Evolutionary conservation across 805 yeast species (phyloP).

Genomic region (Candida sithepensis): DNA sequence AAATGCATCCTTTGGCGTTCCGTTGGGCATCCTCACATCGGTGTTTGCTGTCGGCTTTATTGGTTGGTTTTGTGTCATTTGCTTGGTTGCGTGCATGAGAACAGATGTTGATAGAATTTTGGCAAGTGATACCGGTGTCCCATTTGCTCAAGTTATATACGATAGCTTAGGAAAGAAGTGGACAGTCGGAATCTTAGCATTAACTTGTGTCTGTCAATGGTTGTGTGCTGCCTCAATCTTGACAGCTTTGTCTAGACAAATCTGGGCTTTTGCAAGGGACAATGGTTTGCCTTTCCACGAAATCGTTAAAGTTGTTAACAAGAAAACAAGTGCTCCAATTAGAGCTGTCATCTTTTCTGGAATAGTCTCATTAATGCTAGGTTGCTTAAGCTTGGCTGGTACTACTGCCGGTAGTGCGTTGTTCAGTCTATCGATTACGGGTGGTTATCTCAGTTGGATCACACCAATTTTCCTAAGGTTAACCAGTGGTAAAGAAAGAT

Average conservation of each 20-base stretch:
- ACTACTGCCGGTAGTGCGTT: constrained; percentile 63
- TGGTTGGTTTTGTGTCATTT: constrained; percentile 55
- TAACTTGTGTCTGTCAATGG: constrained; percentile 58
- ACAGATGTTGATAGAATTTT: constrained; percentile 41
- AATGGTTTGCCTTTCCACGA: constrained; percentile 65
- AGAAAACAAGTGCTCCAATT: constrained; percentile 56
- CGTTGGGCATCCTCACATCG: constrained; percentile 60
- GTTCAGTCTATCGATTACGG: constrained; percentile 60
- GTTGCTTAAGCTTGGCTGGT: constrained; percentile 56
- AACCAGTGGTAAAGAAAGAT: constrained; percentile 45
- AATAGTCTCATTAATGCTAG: constrained; percentile 45
- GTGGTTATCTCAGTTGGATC: constrained; percentile 62
- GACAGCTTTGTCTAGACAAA: constrained; percentile 64
- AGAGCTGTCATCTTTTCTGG: constrained; percentile 59
- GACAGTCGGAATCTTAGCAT: constrained; percentile 60
- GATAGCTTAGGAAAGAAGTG: constrained; percentile 44
- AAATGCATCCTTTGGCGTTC: constrained; percentile 60
- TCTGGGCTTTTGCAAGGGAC: constrained; percentile 75
- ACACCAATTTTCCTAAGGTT: constrained; percentile 53
- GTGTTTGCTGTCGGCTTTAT: constrained; percentile 53
- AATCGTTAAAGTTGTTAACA: constrained; percentile 54
- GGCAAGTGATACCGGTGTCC: constrained; percentile 52
- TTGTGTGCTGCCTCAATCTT: constrained; percentile 62
- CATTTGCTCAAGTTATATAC: constrained; percentile 42
- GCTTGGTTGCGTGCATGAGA: constrained; percentile 51